Evolutionary conservation across 2,329 filamentous ascomycete genomes (phyloP), one percentile per base, ranked within the genome.

Genomic region (Diatrype stigma): DNA sequence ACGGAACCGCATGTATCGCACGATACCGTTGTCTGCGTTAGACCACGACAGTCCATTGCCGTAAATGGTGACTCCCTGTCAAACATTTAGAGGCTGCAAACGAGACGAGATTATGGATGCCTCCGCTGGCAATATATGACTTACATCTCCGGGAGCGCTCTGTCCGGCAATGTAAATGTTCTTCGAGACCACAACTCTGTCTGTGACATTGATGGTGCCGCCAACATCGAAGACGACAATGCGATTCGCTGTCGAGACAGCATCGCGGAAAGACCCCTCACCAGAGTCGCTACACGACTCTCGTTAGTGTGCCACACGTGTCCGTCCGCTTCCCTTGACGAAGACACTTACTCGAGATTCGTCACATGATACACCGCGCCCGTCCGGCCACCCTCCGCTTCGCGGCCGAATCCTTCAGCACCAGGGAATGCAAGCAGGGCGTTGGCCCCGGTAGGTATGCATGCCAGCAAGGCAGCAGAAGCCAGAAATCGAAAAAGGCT

Each of bases 11-110:
- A 81, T 71, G 60, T 81, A 79, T n/a, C 79, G 73, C 30, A 79
- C 73, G 52, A 82, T 79, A 26, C 74, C 69, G 40, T 80, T 72
- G 58, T 80, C 66, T 7, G 77, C 74, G 42, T 78, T 76, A 3
- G 73, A 77, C 55, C 75, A 79, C 2, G 73, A 77, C 68, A 72
- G 71, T 1, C 76, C 76, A 55, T 80, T 78, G n/a, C 78, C 78
- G 51, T 80, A 80, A 0, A 79, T 70, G 1, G 76, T 78, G 40
- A 80, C 73, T 5, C 71, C 70, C 62, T 67, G 19, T 5, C 44
- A 46, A 1, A 8, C 12, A 34, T 4, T 14, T 37, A 37, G 34
- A 37, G 26, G 26, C 26, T 30, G 26, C 26, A 30, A n/a, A n/a
- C n/a, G n/a, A n/a, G n/a, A n/a, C n/a, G n/a, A n/a, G n/a, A n/a